phyloP scores from a whole-genome alignment of 192 early-diverging fungal genomes.

The Coemansia sp. region DNA sequence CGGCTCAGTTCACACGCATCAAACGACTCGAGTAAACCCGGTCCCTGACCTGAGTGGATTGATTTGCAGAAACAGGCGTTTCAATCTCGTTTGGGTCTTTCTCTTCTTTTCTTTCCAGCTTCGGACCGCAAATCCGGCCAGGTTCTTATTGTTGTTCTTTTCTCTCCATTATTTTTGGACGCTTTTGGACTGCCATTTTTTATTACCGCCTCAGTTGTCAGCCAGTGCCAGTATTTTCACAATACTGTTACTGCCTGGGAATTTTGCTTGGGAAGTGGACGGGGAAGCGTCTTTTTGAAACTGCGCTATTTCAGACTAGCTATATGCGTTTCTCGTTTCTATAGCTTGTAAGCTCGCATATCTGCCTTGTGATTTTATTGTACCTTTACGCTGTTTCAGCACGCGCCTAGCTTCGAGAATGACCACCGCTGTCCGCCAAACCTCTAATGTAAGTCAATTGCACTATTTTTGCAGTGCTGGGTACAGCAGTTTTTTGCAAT shows the following conservation, averaged over 20 bases:
- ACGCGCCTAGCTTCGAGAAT: conserved; percentile 19
- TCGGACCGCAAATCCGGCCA: conserved; percentile 3
- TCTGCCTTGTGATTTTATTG: not conserved
- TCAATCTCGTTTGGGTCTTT: not conserved
- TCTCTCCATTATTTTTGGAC: not conserved
- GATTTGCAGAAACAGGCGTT: conserved; percentile 3
- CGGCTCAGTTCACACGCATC: not conserved
- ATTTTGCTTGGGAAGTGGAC: conserved; percentile 8
- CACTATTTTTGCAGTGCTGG: not conserved
- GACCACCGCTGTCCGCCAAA: conserved; percentile 30
- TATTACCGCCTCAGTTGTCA: conserved; percentile 5
- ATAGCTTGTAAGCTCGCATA: conserved; percentile 15
- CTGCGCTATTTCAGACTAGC: conserved; percentile 6
- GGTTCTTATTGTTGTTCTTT: not conserved
- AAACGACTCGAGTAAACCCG: not conserved
- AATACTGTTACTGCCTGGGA: conserved; percentile 29
- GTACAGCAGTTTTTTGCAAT: too few relatives aligned
- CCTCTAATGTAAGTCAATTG: conserved; percentile 38
- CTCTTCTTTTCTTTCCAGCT: conserved; percentile 3
- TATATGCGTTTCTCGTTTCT: conserved; percentile 6
- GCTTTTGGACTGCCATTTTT: conserved; percentile 5
- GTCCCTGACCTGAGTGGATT: conserved; percentile 1
- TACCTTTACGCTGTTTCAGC: conserved; percentile 8
- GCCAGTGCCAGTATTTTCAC: conserved; percentile 9
- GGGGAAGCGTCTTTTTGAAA: conserved; percentile 3